Evolutionary conservation across 371 early-diverging fungal species (phyloP), one percentile per base, ranked within the genome.

Genomic region (Smittium culicis): DNA sequence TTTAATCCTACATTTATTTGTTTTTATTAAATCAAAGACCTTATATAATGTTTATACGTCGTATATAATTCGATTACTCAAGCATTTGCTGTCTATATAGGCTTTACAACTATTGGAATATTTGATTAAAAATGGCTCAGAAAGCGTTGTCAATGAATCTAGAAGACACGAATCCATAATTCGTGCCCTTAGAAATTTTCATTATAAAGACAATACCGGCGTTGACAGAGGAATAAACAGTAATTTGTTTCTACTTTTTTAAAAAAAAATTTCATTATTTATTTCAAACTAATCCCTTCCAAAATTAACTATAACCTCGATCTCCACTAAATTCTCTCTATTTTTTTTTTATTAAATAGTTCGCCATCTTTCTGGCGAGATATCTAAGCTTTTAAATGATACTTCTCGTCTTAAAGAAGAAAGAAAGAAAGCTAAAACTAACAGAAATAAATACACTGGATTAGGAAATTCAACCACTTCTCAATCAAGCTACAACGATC

Each of bases 161-260:
- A 81, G 89, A 5, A 80, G 86, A 20, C 92, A 90, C 68, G 77
- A 90, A n/a, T 88, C 91, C 20, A 86, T 87, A 66, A 77, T 96
- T 67, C 92, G 90, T 69, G 85, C 87, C 55, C 81, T 94, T 70
- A 78, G 83, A 63, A 92, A 83, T 79, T 92, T 89, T 67, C 80
- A 87, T 64, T 88, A 79, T 63, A 81, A 92, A 27, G 96, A 96
- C 69, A 91, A 91, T 32, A 91, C 93, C 70, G 90, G 88, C 71
- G 96, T 94, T 74, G 98, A 97, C 73, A 92, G 96, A 79, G 98
- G 98, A 0, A 84, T 97, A 66, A 96, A 96, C 71, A 88, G 67
- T 66, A 58, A 45, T 14, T 29, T 90, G 92, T 34, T 56, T 14
- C n/a, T n/a, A n/a, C n/a, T n/a, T n/a, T n/a, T n/a, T n/a, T n/a